These are phyloP conservation scores for Talaromyces funiculosus DNA, from an alignment of 2,329 filamentous ascomycete genomes.

Conservation along the genomic window DNA sequence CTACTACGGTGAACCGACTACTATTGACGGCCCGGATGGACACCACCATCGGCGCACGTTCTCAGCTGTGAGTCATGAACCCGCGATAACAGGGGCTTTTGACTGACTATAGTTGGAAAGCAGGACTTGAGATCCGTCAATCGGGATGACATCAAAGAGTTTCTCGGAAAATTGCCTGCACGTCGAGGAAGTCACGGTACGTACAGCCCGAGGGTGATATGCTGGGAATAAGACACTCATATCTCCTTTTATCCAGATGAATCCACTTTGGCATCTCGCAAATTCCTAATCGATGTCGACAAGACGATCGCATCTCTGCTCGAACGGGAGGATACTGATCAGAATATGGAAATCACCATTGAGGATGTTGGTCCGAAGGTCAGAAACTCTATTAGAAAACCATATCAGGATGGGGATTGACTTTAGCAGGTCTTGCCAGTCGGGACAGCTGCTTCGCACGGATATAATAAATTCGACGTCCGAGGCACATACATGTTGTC, in stretches of 20 bases:
- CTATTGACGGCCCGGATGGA: slow-evolving; percentile 40
- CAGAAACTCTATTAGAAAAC: slow-evolving; percentile 11
- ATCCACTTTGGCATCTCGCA: slow-evolving; percentile 60
- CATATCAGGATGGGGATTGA: slow-evolving; percentile 29
- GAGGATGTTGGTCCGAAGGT: slow-evolving; percentile 92
- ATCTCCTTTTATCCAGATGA: slow-evolving; percentile 56
- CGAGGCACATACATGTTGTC: slow-evolving; percentile 96
- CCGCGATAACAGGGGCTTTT: background rate
- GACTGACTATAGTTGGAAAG: background rate
- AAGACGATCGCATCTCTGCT: slow-evolving; percentile 72
- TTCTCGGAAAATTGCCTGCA: slow-evolving; percentile 28
- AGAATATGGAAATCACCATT: slow-evolving; percentile 95
- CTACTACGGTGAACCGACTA: slow-evolving; percentile 50
- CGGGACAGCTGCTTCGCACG: slow-evolving; percentile 78
- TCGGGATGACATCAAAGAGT: slow-evolving; percentile 30
- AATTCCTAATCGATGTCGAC: slow-evolving; percentile 83
- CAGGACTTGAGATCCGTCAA: slow-evolving; percentile 35
- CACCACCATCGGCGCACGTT: slow-evolving; percentile 49
- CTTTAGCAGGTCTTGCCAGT: slow-evolving; percentile 65
- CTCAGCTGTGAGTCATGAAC: slow-evolving; percentile 46
- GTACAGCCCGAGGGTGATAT: background rate
- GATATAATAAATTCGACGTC: slow-evolving; percentile 81
- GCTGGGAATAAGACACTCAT: background rate
- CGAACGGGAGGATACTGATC: slow-evolving; percentile 84
- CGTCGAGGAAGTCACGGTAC: slow-evolving; percentile 44